phyloP scores from a whole-genome alignment of 75 land plant species.

The Larix kaempferi region DNA sequence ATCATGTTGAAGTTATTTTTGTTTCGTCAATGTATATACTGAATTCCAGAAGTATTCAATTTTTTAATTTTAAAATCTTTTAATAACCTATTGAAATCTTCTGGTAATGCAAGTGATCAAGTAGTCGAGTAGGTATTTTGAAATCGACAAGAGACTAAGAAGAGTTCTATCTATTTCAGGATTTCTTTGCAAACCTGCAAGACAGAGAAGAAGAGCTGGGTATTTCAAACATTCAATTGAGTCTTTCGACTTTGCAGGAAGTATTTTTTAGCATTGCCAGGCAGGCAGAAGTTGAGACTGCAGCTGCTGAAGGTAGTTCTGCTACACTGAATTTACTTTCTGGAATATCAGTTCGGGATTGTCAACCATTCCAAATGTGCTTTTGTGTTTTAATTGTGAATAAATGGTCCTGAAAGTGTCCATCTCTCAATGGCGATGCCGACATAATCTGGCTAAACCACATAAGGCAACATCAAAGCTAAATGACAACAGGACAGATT shows the following conservation, averaged over 20 bases:
- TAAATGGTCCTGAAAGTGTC: background rate
- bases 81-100: background rate
- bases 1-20: background rate
- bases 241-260: constrained; percentile 23
- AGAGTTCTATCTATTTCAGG: constrained; percentile 8
- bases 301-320: constrained; percentile 38
- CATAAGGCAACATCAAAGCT: too few relatives aligned
- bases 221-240: constrained; percentile 22
- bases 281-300: constrained; percentile 23
- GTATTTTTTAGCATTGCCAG: constrained; percentile 18
- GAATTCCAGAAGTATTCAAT: background rate
- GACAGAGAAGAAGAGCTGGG: constrained; percentile 15
- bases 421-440: background rate
- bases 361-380: background rate
- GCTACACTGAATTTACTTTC: constrained; percentile 14
- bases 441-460: background rate
- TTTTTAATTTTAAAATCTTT: background rate
- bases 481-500: too few relatives aligned
- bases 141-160: background rate
- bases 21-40: background rate
- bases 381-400: background rate
- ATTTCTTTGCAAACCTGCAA: constrained; percentile 14
- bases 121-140: background rate
- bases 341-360: constrained; percentile 24
- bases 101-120: background rate